Evolutionary conservation across 2,329 filamentous ascomycete genomes (phyloP).

Genomic region (Penicillium brevicompactum): DNA sequence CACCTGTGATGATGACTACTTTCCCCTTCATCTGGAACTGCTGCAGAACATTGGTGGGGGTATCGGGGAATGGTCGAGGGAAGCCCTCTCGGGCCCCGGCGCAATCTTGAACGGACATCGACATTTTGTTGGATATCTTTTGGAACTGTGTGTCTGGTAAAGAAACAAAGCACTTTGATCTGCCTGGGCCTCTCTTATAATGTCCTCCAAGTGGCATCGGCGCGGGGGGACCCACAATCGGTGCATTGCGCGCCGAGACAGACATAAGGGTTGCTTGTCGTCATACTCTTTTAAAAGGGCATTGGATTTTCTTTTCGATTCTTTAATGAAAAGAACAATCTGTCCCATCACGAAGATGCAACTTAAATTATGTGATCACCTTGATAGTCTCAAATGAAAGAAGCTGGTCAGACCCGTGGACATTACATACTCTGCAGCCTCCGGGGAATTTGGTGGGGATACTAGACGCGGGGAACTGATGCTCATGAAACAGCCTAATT

Average conservation of each 20-base stretch:
- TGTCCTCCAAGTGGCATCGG: not conserved
- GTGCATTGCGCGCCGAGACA: constrained; percentile 4
- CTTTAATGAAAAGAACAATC: too few relatives aligned
- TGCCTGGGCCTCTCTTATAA: constrained; percentile 1
- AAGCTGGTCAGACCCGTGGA: too few relatives aligned
- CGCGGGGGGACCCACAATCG: constrained; percentile 3
- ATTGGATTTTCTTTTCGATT: too few relatives aligned
- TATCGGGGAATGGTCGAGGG: constrained; percentile 43
- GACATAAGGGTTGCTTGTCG: not conserved
- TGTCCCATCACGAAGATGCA: too few relatives aligned
- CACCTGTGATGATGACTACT: constrained; percentile 48
- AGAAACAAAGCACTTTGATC: not conserved
- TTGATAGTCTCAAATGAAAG: too few relatives aligned
- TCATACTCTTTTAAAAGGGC: too few relatives aligned
- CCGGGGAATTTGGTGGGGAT: too few relatives aligned
- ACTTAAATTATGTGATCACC: too few relatives aligned
- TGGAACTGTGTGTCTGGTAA: not conserved
- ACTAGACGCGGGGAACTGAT: too few relatives aligned
- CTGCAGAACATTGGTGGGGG: constrained; percentile 47
- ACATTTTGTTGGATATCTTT: constrained; percentile 35
- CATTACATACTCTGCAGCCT: too few relatives aligned
- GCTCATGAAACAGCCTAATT: too few relatives aligned
- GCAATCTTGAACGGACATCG: constrained; percentile 40
- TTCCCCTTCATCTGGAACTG: constrained; percentile 48
- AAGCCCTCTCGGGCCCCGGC: constrained; percentile 35